Conservation (phyloP, 176 grass and related monocot genomes). For the Carex pumila region DNA sequence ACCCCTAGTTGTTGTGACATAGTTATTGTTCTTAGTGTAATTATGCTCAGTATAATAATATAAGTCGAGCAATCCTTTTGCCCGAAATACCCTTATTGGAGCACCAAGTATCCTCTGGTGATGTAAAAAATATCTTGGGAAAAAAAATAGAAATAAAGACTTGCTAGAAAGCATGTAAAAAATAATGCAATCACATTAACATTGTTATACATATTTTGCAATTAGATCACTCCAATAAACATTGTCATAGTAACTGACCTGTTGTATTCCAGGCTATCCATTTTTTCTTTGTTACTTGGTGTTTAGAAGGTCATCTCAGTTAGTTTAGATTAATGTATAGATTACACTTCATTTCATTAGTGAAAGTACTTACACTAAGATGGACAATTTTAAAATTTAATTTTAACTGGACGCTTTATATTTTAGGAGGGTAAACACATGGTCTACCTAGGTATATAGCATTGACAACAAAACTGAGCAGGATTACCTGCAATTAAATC, state of each 20-base stretch:
- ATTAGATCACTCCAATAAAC: neutral
- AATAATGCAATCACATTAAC: neutral
- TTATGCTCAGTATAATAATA: neutral
- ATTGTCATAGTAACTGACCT: neutral
- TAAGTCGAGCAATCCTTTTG: neutral
- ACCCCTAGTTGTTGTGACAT: neutral
- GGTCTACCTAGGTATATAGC: neutral
- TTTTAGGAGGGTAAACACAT: neutral
- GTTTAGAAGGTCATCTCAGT: neutral
- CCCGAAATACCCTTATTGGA: neutral
- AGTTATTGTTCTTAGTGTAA: neutral
- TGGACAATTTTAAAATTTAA: neutral
- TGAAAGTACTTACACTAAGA: neutral
- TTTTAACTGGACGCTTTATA: neutral
- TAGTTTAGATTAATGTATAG: neutral
- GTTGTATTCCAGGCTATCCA: neutral
- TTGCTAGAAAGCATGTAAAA: neutral
- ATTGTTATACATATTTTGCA: neutral
- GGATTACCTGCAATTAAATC: neutral
- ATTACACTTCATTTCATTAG: neutral
- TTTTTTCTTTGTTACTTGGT: neutral
- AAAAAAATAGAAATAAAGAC: neutral
- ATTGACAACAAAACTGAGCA: neutral
- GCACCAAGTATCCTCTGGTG: neutral
- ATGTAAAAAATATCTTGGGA: neutral